Percentiles rank a stretch among this genome's conserved stretches.
Conservation (phyloP, 2,329 filamentous ascomycete genomes). For the Massarina eburnea region DNA sequence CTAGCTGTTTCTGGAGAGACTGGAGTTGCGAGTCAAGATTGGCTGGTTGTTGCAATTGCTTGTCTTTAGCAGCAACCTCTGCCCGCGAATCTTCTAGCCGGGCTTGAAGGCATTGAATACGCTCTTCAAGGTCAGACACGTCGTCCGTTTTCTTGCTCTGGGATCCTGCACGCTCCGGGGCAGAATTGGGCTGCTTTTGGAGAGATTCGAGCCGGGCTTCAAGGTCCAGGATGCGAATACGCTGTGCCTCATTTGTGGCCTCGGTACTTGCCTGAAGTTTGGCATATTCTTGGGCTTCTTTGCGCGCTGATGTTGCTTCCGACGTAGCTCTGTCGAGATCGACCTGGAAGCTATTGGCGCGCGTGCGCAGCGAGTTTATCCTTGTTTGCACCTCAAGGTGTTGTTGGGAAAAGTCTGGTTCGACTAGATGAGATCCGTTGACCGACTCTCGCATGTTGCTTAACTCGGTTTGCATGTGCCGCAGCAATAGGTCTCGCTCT, state of each 20-base stretch:
- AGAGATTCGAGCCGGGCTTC: constrained; percentile 25
- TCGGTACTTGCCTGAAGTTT: constrained; percentile 10
- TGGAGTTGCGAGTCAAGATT: constrained; percentile 15
- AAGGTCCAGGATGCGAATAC: constrained; percentile 20
- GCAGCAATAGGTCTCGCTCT: constrained; percentile 14
- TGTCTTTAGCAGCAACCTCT: constrained; percentile 9
- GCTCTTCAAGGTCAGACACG: constrained; percentile 25
- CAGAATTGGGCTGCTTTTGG: constrained; percentile 29
- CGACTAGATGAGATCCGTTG: neutral
- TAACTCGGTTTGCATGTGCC: constrained; percentile 18
- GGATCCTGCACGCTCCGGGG: constrained; percentile 23
- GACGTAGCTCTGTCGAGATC: constrained; percentile 28
- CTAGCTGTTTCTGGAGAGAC: constrained; percentile 24
- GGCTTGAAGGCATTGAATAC: constrained; percentile 19
- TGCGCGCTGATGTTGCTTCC: constrained; percentile 27
- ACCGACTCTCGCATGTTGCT: constrained; percentile 9
- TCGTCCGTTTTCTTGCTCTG: constrained; percentile 31
- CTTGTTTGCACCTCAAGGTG: constrained; percentile 17
- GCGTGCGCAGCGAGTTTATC: constrained; percentile 26
- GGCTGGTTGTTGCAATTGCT: constrained; percentile 3
- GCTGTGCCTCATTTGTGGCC: constrained; percentile 10
- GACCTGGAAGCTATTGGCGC: constrained; percentile 26
- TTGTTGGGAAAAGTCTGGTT: constrained; percentile 10
- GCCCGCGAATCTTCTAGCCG: constrained; percentile 17
- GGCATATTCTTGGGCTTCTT: constrained; percentile 20